phyloP scores from a whole-genome alignment of 371 early-diverging fungal species.

The Syncephalastrum monosporum region DNA sequence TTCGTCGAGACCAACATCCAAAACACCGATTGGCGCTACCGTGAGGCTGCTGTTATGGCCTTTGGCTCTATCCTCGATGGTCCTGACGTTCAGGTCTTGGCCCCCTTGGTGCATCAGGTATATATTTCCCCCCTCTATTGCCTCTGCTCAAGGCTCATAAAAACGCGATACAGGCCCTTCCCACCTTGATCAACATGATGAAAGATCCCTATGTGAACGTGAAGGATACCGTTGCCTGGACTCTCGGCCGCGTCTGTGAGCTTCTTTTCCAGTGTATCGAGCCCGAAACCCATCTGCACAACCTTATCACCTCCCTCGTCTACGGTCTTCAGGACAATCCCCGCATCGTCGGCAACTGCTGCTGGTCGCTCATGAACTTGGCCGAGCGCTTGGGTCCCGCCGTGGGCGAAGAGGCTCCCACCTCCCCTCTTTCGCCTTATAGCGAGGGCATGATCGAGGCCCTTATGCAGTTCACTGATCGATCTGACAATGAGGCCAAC shows the following conservation, averaged over 20 bases:
- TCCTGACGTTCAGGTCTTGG: slow-evolving; percentile 66
- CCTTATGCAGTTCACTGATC: slow-evolving; percentile 75
- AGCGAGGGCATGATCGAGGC: slow-evolving; percentile 79
- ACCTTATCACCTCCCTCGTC: slow-evolving; percentile 74
- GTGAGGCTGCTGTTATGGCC: slow-evolving; percentile 97
- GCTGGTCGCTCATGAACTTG: slow-evolving; percentile 90
- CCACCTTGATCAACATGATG: slow-evolving; percentile 86
- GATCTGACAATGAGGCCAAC: slow-evolving; percentile 71
- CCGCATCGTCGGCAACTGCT: slow-evolving; percentile 89
- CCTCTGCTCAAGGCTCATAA: slow-evolving; percentile 1
- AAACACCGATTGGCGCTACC: slow-evolving; percentile 84
- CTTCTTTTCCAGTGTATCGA: slow-evolving; percentile 71
- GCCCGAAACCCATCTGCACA: slow-evolving; percentile 70
- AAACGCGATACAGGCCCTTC: slow-evolving; percentile 57
- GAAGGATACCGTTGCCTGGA: slow-evolving; percentile 96
- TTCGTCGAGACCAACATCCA: slow-evolving; percentile 87
- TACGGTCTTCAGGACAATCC: slow-evolving; percentile 81
- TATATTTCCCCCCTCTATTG: not conserved
- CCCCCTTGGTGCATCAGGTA: slow-evolving; percentile 74
- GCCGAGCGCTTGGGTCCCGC: slow-evolving; percentile 69
- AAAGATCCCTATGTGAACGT: slow-evolving; percentile 82
- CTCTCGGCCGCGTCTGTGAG: slow-evolving; percentile 89
- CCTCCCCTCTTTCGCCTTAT: slow-evolving; percentile 75
- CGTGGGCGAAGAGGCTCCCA: slow-evolving; percentile 50
- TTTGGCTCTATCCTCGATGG: slow-evolving; percentile 98